Evolutionary conservation across 2,329 filamentous ascomycete genomes (phyloP).

Genomic region (Pleomassaria siparia): DNA sequence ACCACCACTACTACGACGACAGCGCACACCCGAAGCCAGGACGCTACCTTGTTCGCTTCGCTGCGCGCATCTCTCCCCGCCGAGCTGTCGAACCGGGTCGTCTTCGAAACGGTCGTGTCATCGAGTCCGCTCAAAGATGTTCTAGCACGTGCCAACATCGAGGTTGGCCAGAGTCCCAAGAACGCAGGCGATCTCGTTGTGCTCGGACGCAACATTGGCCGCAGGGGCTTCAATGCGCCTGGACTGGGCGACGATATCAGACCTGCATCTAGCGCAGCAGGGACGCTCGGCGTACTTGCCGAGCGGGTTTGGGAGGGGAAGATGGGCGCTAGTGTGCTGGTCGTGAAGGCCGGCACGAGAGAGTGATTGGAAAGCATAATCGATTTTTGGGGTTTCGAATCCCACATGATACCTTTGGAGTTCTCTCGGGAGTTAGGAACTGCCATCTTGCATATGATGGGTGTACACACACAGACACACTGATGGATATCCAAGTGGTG

Average conservation of each 20-base stretch:
- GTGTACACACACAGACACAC: too few relatives aligned
- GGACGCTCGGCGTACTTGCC: conserved; percentile 61
- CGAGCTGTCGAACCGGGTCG: conserved; percentile 55
- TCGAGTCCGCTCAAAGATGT: conserved; percentile 46
- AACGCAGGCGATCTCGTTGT: conserved; percentile 74
- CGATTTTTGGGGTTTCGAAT: background rate
- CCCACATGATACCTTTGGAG: background rate
- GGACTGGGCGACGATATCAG: conserved; percentile 38
- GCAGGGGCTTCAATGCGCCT: conserved; percentile 17
- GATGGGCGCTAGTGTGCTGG: conserved; percentile 67
- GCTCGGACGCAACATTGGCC: conserved; percentile 55
- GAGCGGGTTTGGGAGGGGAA: conserved; percentile 61
- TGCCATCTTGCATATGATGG: background rate
- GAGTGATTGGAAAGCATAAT: background rate
- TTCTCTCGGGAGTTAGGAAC: background rate
- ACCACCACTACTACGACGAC: conserved; percentile 13
- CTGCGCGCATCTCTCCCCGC: conserved; percentile 58
- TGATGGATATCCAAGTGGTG: background rate
- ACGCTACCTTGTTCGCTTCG: conserved; percentile 59
- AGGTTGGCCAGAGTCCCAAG: conserved; percentile 61
- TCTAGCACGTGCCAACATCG: conserved; percentile 57
- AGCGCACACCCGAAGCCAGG: conserved; percentile 41
- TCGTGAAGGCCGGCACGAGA: conserved; percentile 62
- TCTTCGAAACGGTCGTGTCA: conserved; percentile 56
- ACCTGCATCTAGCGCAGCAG: conserved; percentile 35